Evolutionary conservation across 2,329 filamentous ascomycete species (phyloP).

Genomic region (Aspergillus awamori): DNA sequence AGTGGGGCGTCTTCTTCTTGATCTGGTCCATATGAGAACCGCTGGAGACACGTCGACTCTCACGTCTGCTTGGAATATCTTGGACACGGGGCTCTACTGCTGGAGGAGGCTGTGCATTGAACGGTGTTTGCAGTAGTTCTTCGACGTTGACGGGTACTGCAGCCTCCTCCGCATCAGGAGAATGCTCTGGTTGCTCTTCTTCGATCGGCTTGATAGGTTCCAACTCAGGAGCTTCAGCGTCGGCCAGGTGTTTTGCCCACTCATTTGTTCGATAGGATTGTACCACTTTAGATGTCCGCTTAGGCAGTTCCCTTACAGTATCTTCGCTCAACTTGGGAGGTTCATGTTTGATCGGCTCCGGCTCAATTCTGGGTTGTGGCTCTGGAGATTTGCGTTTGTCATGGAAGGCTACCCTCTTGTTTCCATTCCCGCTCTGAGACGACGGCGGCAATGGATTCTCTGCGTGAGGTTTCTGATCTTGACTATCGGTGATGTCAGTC

Average conservation of each 20-base stretch:
- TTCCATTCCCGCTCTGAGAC: neutral
- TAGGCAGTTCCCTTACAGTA: constrained; percentile 62
- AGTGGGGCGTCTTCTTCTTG: constrained; percentile 15
- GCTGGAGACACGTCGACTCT: constrained; percentile 20
- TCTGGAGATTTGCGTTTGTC: constrained; percentile 8
- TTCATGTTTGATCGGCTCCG: constrained; percentile 23
- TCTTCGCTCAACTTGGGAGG: constrained; percentile 35
- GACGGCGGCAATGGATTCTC: neutral
- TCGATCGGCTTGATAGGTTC: constrained; percentile 50
- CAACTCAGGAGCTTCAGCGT: constrained; percentile 72
- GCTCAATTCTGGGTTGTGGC: constrained; percentile 1
- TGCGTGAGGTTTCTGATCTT: neutral
- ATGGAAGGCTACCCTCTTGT: neutral
- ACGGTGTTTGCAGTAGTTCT: constrained; percentile 66
- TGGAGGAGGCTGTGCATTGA: constrained; percentile 52
- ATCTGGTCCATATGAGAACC: constrained; percentile 15
- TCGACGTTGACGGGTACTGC: constrained; percentile 65
- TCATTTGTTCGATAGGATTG: constrained; percentile 89
- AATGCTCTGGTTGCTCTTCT: constrained; percentile 36
- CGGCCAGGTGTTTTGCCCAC: constrained; percentile 87
- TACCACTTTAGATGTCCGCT: constrained; percentile 74
- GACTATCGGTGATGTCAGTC: neutral
- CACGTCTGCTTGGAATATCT: constrained; percentile 16
- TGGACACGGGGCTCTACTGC: constrained; percentile 28
- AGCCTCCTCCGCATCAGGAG: constrained; percentile 48